Base-by-base conservation (phyloP, 2,329 filamentous ascomycete genomes). In the Chalaropsis ovoidea region DNA sequence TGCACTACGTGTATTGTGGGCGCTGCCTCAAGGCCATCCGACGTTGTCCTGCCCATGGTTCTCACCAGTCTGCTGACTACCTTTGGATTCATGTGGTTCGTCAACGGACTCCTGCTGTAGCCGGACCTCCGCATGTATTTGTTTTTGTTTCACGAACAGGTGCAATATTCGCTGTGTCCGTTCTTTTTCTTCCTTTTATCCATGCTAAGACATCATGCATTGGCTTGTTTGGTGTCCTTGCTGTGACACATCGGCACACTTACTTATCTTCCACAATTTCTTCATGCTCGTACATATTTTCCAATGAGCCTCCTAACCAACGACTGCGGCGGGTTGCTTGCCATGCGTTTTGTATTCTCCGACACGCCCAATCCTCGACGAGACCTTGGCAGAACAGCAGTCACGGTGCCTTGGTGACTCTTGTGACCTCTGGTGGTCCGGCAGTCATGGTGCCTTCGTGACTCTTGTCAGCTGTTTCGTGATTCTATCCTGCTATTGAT, bases 11-110 rank as follows among this genome's bases (percentile, higher is more conserved):
- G 84, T 75, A 84, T 79, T 70, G 79, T 75, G 13, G 83, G 80
- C 22, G 58, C 43, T 19, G 61, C 64, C 39, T 45, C 61, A 47
- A 61, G 41, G 24, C 19, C 35, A 24, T 56, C 19, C 22, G 60
- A 58, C 31, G 19, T 65, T 6, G 49, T 65, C 3, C 39, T 67
- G 24, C 66, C 66, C 13, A 67, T 67, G 66, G 64, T 67, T 43
- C 65, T 78, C 27, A 76, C 78, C 80, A 78, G 79, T 69, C 61
- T 80, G 41, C 72, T 84, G 54, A 86, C 83, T 1, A 75, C 86
- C 3, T 69, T 82, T 39, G 83, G 81, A 71, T 86, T 86, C 69
- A 85, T 83, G 39, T 86, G 83, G 83, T 86, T 86, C 70, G 82
- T 85, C 45, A 77, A 77, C 27, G 82, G 83, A 1, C 71, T 82